Percentiles rank a stretch among this genome's conserved stretches.
phyloP scores from a whole-genome alignment of 306 rosid genomes.

The Psophocarpus tetragonolobus region DNA sequence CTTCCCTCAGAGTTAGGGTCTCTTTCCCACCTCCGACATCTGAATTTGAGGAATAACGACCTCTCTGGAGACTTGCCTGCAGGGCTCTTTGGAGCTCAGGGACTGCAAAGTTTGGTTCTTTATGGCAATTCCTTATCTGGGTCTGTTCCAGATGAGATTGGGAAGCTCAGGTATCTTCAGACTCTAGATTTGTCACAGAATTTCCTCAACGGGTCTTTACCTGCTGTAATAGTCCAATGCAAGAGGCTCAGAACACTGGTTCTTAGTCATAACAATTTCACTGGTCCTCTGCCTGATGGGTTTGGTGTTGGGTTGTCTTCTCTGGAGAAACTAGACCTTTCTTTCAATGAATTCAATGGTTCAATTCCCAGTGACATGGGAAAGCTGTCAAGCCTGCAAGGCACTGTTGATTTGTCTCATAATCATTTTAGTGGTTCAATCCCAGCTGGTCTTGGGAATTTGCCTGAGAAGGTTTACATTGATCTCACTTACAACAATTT shows the following conservation, averaged over 20 bases:
- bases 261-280: slow-evolving; percentile 62
- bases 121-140: slow-evolving; percentile 80
- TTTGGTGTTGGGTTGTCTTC: slow-evolving; percentile 53
- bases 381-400: slow-evolving; percentile 65
- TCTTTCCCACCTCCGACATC: slow-evolving; percentile 65
- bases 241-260: slow-evolving; percentile 54
- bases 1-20: slow-evolving; percentile 59
- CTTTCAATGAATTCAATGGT: slow-evolving; percentile 61
- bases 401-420: slow-evolving; percentile 78
- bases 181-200: slow-evolving; percentile 72
- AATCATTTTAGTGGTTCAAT: slow-evolving; percentile 65
- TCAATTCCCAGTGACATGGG: slow-evolving; percentile 72
- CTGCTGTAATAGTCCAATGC: slow-evolving; percentile 51
- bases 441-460: slow-evolving; percentile 72
- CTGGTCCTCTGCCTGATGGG: slow-evolving; percentile 57
- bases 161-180: slow-evolving; percentile 63
- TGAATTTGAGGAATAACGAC: slow-evolving; percentile 66
- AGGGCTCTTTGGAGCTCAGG: slow-evolving; percentile 59
- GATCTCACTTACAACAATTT: slow-evolving; percentile 67
- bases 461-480: slow-evolving; percentile 83
- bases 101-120: slow-evolving; percentile 74
- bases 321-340: slow-evolving; percentile 60
- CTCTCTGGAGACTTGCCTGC: slow-evolving; percentile 57
- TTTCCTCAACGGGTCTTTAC: slow-evolving; percentile 66
- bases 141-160: slow-evolving; percentile 62